Conservation (phyloP, 2,329 filamentous ascomycete species). For the Nemania sp. region DNA sequence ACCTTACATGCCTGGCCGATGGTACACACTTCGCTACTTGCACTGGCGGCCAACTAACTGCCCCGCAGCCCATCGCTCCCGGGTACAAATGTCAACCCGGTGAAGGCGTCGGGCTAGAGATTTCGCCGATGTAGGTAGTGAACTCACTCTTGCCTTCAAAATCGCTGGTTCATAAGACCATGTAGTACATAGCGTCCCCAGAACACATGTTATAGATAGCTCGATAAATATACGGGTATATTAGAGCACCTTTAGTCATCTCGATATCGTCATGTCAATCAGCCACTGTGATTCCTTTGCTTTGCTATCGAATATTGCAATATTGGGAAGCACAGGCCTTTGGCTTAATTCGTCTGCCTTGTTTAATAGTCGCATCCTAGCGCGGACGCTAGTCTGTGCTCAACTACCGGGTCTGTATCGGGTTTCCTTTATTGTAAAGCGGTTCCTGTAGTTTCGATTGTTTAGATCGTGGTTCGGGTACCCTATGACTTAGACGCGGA, state of each 20-base stretch:
- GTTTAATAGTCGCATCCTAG: background rate
- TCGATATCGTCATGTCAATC: background rate
- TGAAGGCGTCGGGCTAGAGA: constrained; percentile 40
- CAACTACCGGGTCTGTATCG: background rate
- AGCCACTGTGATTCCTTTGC: background rate
- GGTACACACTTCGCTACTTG: constrained; percentile 44
- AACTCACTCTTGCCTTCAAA: background rate
- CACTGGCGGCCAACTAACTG: constrained; percentile 43
- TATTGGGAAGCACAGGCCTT: background rate
- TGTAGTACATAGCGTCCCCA: background rate
- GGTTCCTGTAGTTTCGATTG: background rate
- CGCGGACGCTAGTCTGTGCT: background rate
- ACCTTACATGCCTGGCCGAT: constrained; percentile 46
- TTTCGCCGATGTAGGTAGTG: constrained; percentile 33
- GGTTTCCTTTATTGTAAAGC: background rate
- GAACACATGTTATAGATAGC: background rate
- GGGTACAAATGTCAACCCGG: constrained; percentile 44
- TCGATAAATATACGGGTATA: background rate
- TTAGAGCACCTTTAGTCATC: background rate
- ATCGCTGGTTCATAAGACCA: background rate
- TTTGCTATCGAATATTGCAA: background rate
- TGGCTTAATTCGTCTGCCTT: background rate
- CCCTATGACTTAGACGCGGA: background rate
- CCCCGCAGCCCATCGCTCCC: constrained; percentile 38
- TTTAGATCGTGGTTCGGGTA: background rate